Conservation (phyloP, 1,139 yeast species). For the Casaregolazyma suthepensis region DNA sequence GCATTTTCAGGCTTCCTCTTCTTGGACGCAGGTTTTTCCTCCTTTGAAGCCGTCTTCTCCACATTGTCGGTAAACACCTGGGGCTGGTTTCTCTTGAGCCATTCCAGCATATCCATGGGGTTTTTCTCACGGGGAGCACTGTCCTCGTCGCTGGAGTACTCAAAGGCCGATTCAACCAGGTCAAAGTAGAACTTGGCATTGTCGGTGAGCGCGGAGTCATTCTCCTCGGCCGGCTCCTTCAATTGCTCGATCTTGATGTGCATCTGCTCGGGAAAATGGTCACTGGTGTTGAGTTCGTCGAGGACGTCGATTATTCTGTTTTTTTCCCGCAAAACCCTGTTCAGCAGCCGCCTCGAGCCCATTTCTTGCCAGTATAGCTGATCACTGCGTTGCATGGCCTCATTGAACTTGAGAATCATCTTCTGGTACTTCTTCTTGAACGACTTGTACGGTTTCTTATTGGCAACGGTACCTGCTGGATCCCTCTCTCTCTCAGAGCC, state of each 20-base stretch:
- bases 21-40: neutral
- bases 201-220: conserved; percentile 6
- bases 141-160: conserved; percentile 23
- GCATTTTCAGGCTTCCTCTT: conserved; percentile 1
- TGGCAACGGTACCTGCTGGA: neutral
- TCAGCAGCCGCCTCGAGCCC: conserved; percentile 19
- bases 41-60: conserved; percentile 8
- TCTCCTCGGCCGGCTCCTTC: neutral
- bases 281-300: conserved; percentile 18
- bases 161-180: conserved; percentile 17
- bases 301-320: conserved; percentile 22
- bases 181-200: conserved; percentile 18
- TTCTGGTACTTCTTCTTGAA: conserved; percentile 24
- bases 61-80: conserved; percentile 15
- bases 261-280: conserved; percentile 1
- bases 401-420: conserved; percentile 21
- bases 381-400: conserved; percentile 23
- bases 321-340: conserved; percentile 23
- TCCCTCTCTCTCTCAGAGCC: neutral
- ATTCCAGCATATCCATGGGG: conserved; percentile 25
- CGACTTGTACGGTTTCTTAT: conserved; percentile 9
- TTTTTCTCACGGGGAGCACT: conserved; percentile 19
- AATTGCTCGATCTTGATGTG: conserved; percentile 2
- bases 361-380: conserved; percentile 19
- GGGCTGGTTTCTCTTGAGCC: conserved; percentile 27